phyloP scores from a whole-genome alignment of 768 basidiomycete species.

The Nidula microcarpa region DNA sequence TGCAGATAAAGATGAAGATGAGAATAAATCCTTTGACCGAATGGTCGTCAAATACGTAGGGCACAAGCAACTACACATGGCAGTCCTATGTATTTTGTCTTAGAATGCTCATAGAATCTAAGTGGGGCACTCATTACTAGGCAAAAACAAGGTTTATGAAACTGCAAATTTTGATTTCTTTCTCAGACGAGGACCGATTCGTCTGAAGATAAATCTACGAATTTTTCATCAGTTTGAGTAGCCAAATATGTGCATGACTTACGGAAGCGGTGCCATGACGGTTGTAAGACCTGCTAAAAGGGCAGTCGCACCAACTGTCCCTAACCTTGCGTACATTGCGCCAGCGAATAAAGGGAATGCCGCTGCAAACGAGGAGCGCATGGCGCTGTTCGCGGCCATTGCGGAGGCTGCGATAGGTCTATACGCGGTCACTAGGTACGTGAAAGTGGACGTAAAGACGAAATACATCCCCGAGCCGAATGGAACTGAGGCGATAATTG shows the following conservation, averaged over 20 bases:
- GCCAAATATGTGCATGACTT: conserved; percentile 14
- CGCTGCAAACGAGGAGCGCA: conserved; percentile 59
- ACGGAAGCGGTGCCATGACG: conserved; percentile 62
- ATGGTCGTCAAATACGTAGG: too few relatives aligned
- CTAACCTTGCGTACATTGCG: conserved; percentile 64
- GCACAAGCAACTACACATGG: too few relatives aligned
- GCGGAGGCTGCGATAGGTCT: conserved; percentile 65
- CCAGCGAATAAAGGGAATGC: conserved; percentile 64
- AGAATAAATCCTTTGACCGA: too few relatives aligned
- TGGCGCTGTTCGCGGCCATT: conserved; percentile 62
- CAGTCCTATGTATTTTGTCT: too few relatives aligned
- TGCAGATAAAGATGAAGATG: too few relatives aligned
- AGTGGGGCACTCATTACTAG: too few relatives aligned
- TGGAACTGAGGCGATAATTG: conserved; percentile 60
- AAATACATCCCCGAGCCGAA: conserved; percentile 66
- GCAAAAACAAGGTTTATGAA: too few relatives aligned
- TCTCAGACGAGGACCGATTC: conserved; percentile 17
- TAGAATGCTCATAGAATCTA: too few relatives aligned
- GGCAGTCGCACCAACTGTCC: conserved; percentile 70
- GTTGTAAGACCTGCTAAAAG: conserved; percentile 64
- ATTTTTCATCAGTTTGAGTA: neutral
- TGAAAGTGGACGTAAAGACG: conserved; percentile 69
- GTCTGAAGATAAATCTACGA: conserved; percentile 17
- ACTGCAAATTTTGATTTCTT: conserved; percentile 15
- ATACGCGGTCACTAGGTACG: conserved; percentile 69